phyloP scores from a whole-genome alignment of 495 filamentous ascomycete species.

The Chaetomium fimeti region DNA sequence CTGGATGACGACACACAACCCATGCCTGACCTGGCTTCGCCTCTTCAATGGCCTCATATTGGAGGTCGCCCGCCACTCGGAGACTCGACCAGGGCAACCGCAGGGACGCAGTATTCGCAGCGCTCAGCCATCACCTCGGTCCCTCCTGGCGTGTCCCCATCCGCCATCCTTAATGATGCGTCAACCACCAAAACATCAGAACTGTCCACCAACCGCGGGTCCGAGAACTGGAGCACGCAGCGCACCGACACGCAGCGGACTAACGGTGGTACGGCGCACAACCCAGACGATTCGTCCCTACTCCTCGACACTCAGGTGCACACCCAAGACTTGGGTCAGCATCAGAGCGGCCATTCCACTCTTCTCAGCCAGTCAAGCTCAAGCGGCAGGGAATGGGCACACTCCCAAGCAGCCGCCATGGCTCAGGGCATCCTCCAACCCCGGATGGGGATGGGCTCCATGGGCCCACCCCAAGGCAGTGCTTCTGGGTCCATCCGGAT shows the following conservation, averaged over 20 bases:
- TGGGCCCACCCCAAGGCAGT: not conserved
- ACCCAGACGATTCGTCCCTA: slow-evolving; percentile 45
- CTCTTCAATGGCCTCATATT: slow-evolving; percentile 27
- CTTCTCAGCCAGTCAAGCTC: slow-evolving; percentile 39
- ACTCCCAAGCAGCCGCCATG: slow-evolving; percentile 53
- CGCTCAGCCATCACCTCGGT: slow-evolving; percentile 70
- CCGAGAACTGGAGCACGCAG: slow-evolving; percentile 61
- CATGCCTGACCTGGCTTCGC: slow-evolving; percentile 38
- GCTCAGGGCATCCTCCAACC: slow-evolving; percentile 40
- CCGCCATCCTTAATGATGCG: slow-evolving; percentile 76
- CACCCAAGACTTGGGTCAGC: slow-evolving; percentile 8
- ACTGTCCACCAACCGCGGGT: slow-evolving; percentile 59
- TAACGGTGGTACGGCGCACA: slow-evolving; percentile 47
- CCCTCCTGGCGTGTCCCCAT: slow-evolving; percentile 70
- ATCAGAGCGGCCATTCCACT: slow-evolving; percentile 20
- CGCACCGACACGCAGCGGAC: slow-evolving; percentile 65
- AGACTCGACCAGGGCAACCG: slow-evolving; percentile 37
- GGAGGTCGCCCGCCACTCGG: slow-evolving; percentile 22
- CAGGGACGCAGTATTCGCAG: slow-evolving; percentile 59
- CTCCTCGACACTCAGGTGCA: slow-evolving; percentile 59
- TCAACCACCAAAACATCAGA: slow-evolving; percentile 80
- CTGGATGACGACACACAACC: slow-evolving; percentile 56
- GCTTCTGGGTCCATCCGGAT: not conserved
- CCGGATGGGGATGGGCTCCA: slow-evolving; percentile 18
- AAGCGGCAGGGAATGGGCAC: slow-evolving; percentile 46